Evolutionary conservation across 768 basidiomycete genomes (phyloP).

Genomic region (Podaxis pistillaris): DNA sequence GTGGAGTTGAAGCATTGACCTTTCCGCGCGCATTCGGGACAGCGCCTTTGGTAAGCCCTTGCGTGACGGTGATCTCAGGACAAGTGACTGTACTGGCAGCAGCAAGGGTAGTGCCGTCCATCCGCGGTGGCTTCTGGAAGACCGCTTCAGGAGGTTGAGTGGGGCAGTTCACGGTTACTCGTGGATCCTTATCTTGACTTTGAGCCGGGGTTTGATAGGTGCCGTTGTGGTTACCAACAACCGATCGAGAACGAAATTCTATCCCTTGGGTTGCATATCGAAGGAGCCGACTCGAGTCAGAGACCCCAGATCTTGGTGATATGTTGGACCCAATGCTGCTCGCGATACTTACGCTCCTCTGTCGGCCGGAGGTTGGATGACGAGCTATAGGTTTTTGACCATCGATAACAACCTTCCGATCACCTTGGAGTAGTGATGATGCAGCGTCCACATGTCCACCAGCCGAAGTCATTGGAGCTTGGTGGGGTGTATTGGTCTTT

Average conservation of each 20-base stretch:
- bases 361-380: not conserved
- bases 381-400: not conserved
- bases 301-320: slow-evolving; percentile 9
- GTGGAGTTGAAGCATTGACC: not conserved
- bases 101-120: slow-evolving; percentile 1
- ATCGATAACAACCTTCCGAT: not conserved
- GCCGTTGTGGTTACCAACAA: not conserved
- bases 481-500: not conserved
- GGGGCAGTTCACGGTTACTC: not conserved
- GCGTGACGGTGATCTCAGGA: not conserved
- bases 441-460: not conserved
- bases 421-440: not conserved
- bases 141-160: not conserved
- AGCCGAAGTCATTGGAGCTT: not conserved
- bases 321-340: slow-evolving; percentile 6
- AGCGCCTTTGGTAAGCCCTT: not conserved
- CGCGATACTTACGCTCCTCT: slow-evolving; percentile 8
- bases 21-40: not conserved
- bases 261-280: slow-evolving; percentile 9
- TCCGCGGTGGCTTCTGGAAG: not conserved
- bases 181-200: slow-evolving; percentile 4
- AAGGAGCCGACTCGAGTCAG: not conserved
- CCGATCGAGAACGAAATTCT: slow-evolving; percentile 1
- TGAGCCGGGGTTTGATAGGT: not conserved
- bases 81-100: slow-evolving; percentile 2